Evolutionary conservation across 1,284 basidiomycete genomes (phyloP), one percentile per base, ranked within the genome.

Genomic region (Marasmius tenuissimus): DNA sequence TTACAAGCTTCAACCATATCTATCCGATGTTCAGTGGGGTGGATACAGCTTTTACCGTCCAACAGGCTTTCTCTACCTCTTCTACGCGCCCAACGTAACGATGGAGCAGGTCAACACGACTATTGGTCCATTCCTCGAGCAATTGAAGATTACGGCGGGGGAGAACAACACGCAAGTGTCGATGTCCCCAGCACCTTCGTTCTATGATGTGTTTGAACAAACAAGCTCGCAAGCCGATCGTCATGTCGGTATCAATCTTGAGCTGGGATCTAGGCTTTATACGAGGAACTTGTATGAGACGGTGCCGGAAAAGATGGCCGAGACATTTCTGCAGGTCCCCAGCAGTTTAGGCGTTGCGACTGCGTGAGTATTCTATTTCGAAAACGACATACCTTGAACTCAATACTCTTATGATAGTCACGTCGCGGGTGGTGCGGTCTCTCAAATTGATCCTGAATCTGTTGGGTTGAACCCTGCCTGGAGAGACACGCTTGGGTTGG

Each of bases 401-500:
- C 18, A 27, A 12, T n/a, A n/a, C 12, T 20, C 33, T 20, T 39
- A 12, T 8, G 33, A 27, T 58, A 80, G 78, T 50, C 67, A 72
- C 12, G 65, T 80, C 11, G 73, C 71, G 12, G 78, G 80, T 1
- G 79, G 80, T 6, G 75, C 67, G 22, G 78, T 79, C 8, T 70
- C 72, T 12, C 65, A 71, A 18, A 66, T 71, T 2, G 67, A 75
- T 50, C 73, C 77, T 0, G 69, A 72, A 49, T 75, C 76, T 3
- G 73, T 71, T 7, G 78, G 77, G 9, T 59, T 81, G 22, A 76
- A 80, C 63, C 79, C 79, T 8, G 74, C 72, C 4, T 81, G 79
- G 79, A 70, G 81, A 6, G 68, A 72, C 12, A 73, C 78, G 2
- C 52, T 81, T 33, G 67, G 71, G 7, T 70, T 76, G 53, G 59